Percentiles rank a stretch among this genome's conserved stretches.
Evolutionary conservation across 2,329 filamentous ascomycete genomes (phyloP).

Genomic region (Aspergillus fructus): DNA sequence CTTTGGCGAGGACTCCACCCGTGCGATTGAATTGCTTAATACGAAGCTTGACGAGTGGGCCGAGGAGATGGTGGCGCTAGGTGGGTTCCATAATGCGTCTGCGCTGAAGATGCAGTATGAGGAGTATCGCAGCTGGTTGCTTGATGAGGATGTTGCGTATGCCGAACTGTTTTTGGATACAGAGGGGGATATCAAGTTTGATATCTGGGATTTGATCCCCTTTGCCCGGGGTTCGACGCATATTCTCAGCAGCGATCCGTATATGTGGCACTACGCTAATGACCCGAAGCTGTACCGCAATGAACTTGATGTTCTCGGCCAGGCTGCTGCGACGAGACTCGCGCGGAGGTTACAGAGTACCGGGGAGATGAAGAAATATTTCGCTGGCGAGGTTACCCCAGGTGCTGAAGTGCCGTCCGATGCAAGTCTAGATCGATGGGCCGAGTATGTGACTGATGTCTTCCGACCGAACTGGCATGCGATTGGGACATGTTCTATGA

Average conservation of each 20-base stretch:
- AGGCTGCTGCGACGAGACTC: conserved; percentile 28
- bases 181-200: conserved; percentile 23
- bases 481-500: conserved; percentile 35
- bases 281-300: conserved; percentile 29
- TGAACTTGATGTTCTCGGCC: conserved; percentile 28
- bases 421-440: conserved; percentile 22
- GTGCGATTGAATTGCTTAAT: conserved; percentile 21
- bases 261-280: conserved; percentile 22
- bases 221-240: conserved; percentile 29
- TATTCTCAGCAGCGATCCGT: conserved; percentile 25
- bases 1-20: conserved; percentile 22
- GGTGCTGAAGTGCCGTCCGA: neutral
- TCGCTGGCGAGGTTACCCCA: neutral
- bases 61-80: conserved; percentile 23
- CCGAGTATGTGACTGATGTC: conserved; percentile 21
- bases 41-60: conserved; percentile 28
- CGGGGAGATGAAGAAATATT: conserved; percentile 21
- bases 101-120: conserved; percentile 26
- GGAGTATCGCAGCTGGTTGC: conserved; percentile 28
- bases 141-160: conserved; percentile 27
- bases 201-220: conserved; percentile 30
- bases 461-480: conserved; percentile 33
- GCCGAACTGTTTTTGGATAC: conserved; percentile 30
- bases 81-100: conserved; percentile 27
- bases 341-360: conserved; percentile 22